phyloP scores from a whole-genome alignment of 2,329 filamentous ascomycete species.

The Emericellopsis atlantica region DNA sequence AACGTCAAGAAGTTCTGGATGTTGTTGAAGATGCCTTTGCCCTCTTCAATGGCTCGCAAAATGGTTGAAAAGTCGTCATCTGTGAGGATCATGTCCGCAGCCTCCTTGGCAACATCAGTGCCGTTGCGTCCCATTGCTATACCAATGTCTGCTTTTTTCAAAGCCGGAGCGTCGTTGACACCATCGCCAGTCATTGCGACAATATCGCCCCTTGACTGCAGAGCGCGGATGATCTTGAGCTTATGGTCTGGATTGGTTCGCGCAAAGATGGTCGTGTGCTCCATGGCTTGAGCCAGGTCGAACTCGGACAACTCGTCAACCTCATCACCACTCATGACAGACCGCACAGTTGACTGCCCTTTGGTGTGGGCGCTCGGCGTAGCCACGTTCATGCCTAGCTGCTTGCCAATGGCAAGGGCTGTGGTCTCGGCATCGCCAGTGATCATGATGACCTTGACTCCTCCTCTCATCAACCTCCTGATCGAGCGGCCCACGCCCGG shows the following conservation, averaged over 20 bases:
- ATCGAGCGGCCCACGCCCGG: conserved; percentile 86
- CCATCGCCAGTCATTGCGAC: conserved; percentile 99
- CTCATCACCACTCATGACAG: conserved; percentile 79
- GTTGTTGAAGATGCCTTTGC: conserved; percentile 98
- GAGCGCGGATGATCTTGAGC: conserved; percentile 85
- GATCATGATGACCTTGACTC: conserved; percentile 98
- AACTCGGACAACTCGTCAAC: conserved; percentile 84
- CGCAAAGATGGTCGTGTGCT: conserved; percentile 86
- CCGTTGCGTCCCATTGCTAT: conserved; percentile 93
- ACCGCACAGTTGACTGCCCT: conserved; percentile 47
- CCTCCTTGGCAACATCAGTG: conserved; percentile 94
- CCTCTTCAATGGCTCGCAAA: conserved; percentile 89
- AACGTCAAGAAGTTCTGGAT: conserved; percentile 99
- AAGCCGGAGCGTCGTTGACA: conserved; percentile 90
- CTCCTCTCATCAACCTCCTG: conserved; percentile 78
- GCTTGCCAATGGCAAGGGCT: conserved; percentile 82
- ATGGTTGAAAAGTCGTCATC: conserved; percentile 89
- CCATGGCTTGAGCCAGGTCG: conserved; percentile 74
- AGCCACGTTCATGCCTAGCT: conserved; percentile 83
- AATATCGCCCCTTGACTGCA: conserved; percentile 87
- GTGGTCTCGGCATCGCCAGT: conserved; percentile 94
- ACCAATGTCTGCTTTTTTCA: conserved; percentile 96
- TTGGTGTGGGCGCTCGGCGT: conserved; percentile 34
- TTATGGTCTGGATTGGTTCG: conserved; percentile 96
- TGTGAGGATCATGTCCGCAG: conserved; percentile 84